Percentiles rank a stretch among this genome's conserved stretches.
Conservation (phyloP, 2,329 filamentous ascomycete genomes). For the Neocucurbitaria cava region DNA sequence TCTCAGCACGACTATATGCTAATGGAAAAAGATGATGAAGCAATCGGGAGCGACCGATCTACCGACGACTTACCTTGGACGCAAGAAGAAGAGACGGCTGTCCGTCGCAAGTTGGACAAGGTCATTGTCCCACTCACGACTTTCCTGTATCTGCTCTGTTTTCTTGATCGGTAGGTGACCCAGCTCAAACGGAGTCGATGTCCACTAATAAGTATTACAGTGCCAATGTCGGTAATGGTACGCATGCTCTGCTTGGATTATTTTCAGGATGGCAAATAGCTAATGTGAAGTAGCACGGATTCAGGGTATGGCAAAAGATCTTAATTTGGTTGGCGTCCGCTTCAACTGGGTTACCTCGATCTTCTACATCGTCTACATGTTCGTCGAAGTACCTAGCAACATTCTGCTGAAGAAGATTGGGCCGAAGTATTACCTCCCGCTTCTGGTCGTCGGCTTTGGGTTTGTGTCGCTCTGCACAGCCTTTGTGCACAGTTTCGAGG, state of each 20-base stretch:
- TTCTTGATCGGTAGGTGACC: constrained; percentile 50
- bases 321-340: constrained; percentile 57
- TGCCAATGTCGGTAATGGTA: constrained; percentile 61
- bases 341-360: constrained; percentile 67
- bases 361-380: constrained; percentile 65
- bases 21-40: constrained; percentile 29
- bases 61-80: constrained; percentile 56
- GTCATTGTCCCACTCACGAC: constrained; percentile 62
- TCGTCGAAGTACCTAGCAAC: constrained; percentile 64
- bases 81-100: constrained; percentile 56
- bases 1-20: constrained; percentile 3
- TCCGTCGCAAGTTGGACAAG: constrained; percentile 62
- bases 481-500: constrained; percentile 58
- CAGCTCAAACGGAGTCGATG: neutral
- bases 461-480: constrained; percentile 62
- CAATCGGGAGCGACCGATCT: constrained; percentile 37
- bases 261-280: no score
- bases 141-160: constrained; percentile 61
- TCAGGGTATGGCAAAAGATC: constrained; percentile 59
- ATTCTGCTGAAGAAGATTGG: constrained; percentile 63
- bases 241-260: no score
- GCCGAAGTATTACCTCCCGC: constrained; percentile 60
- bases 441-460: constrained; percentile 63
- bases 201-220: constrained; percentile 24
- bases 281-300: no score